Base-by-base conservation (phyloP, 495 filamentous ascomycete genomes). In the Hyaloscypha hepaticicola region DNA sequence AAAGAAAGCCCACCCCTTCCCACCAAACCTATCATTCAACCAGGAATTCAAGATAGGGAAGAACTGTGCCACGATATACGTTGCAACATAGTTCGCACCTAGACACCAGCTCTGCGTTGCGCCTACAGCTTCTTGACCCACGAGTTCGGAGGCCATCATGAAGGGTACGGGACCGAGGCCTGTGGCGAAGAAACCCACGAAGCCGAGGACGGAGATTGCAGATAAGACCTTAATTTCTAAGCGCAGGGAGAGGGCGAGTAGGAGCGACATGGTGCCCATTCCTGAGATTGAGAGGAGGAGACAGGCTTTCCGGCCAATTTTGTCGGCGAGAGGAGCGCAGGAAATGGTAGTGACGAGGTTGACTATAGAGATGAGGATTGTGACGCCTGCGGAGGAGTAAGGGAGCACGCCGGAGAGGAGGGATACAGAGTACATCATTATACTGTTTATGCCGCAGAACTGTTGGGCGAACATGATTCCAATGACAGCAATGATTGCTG, bases 341-440 rank as follows among this genome's bases (percentile, higher is more conserved):
- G 80, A 81, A 48, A 90, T 79, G 0, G 95, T 98, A 55, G 91
- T 87, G 66, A 92, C 59, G 24, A 98, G 84, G 75, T 99, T 99
- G 70, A 97, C 83, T 5, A 82, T 84, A 0, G 92, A 96, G 64
- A 97, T 92, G 55, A 86, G 76, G 61, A 98, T 92, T 59, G 92
- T 93, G 55, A 98, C 78, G 5, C 92, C 74, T 0, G 88, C 89
- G 0, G 93, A 92, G 31, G 83, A 89, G 26, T 88, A 86, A 8
- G 90, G 89, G 0, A 98, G 77, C 11, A 97, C 84, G 51, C 81
- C 84, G 38, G 87, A 83, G 38, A 99, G 81, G 2, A 98, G 85
- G 4, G 90, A 90, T 2, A 99, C 95, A 8, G 92, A 95, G 76
- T 99, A 98, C 92, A 99, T 97, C 74, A 99, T 88, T 69, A 98